phyloP scores from a whole-genome alignment of 805 yeast genomes.

The Candida bentonensis region DNA sequence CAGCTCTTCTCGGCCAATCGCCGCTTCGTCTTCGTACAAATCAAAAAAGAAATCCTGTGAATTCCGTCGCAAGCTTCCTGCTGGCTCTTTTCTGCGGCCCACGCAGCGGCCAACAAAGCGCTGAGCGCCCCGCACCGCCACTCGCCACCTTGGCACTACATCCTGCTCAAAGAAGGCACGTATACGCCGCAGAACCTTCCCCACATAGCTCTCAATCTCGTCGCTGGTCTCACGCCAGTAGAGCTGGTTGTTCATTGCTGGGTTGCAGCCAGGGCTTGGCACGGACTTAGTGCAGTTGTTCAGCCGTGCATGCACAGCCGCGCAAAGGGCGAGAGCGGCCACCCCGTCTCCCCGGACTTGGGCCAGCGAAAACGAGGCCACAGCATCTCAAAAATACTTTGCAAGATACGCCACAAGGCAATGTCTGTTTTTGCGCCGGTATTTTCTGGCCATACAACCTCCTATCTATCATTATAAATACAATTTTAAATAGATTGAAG shows the following conservation, averaged over 20 bases:
- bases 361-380: no score
- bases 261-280: no score
- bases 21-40: conserved; percentile 15
- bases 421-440: no score
- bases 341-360: no score
- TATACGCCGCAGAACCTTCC: background rate
- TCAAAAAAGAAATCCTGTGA: conserved; percentile 15
- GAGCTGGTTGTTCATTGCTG: background rate
- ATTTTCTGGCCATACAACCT: no score
- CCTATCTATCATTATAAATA: no score
- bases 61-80: conserved; percentile 6
- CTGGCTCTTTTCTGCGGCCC: background rate
- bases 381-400: no score
- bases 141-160: background rate
- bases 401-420: no score
- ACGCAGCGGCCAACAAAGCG: background rate
- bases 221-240: background rate
- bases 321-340: no score
- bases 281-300: no score
- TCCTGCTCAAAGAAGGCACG: background rate
- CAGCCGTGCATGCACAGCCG: no score
- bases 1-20: conserved; percentile 14
- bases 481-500: no score
- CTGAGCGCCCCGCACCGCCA: background rate
- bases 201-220: background rate